Evolutionary conservation across 352 stramenopile species (phyloP).

Genomic region (Phytopythium oedochilum): DNA sequence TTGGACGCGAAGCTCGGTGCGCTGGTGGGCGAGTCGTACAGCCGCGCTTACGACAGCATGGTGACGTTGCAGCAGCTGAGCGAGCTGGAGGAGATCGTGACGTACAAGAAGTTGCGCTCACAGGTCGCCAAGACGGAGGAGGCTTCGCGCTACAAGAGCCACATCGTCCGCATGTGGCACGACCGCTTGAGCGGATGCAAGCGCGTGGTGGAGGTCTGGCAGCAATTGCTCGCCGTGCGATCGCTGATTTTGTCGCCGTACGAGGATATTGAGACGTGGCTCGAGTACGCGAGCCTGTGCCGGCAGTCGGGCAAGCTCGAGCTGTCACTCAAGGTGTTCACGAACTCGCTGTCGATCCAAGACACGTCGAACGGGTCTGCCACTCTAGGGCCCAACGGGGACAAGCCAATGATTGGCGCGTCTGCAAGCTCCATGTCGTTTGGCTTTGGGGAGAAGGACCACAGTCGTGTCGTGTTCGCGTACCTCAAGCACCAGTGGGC

Average conservation of each 20-base stretch:
- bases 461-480: slow-evolving; percentile 91
- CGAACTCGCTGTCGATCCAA: slow-evolving; percentile 63
- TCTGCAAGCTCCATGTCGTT: slow-evolving; percentile 57
- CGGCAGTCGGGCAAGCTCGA: slow-evolving; percentile 83
- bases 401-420: slow-evolving; percentile 46
- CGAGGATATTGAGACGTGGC: slow-evolving; percentile 90
- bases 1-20: slow-evolving; percentile 95
- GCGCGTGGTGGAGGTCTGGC: slow-evolving; percentile 90
- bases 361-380: slow-evolving; percentile 14
- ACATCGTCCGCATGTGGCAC: slow-evolving; percentile 87
- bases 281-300: slow-evolving; percentile 92
- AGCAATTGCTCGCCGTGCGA: slow-evolving; percentile 93
- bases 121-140: slow-evolving; percentile 72
- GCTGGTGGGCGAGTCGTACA: slow-evolving; percentile 96
- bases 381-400: slow-evolving; percentile 14
- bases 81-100: slow-evolving; percentile 98
- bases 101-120: slow-evolving; percentile 84
- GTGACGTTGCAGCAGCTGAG: slow-evolving; percentile 96
- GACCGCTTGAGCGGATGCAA: slow-evolving; percentile 84
- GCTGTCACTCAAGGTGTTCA: slow-evolving; percentile 87
- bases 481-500: slow-evolving; percentile 95
- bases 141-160: slow-evolving; percentile 67
- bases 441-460: slow-evolving; percentile 85
- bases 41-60: slow-evolving; percentile 94
- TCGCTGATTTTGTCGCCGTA: slow-evolving; percentile 78